Evolutionary conservation across 2,329 filamentous ascomycete genomes (phyloP), one percentile per base, ranked within the genome.

Genomic region (Ophiostoma angusticollis): DNA sequence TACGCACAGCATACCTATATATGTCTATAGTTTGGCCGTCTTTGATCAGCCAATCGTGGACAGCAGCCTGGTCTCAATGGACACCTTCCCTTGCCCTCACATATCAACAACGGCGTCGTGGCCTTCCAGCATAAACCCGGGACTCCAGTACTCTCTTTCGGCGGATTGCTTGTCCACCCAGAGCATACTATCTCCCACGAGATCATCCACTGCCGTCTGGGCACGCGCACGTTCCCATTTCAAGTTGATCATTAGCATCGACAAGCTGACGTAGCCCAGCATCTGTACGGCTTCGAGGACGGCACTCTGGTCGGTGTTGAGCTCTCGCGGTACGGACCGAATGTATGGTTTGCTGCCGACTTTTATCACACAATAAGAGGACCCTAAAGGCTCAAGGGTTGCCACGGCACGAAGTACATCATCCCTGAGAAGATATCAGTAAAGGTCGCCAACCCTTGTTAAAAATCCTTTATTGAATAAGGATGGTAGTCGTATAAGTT

Each of bases 131-230:
- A 87, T 84, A 45, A 82, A 84, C 0, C 79, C 77, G 1, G 84
- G 84, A 43, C 77, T 84, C 91, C 91, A 98, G 52, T 95, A 98
- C 59, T 96, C 87, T 58, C 79, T 86, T 62, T 96, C 89, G 8
- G 73, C 68, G 9, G 63, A 78, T 61, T 95, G 86, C 48, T 74
- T 76, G 59, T 98, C 91, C 6, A 96, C 77, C 91, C 91, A 98
- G 12, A 98, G 74, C 65, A 98, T 74, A 37, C 86, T 85, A 52
- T 93, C 85, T 0, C 80, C 78, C 37, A 96, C 68, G 24, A 98
- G 63, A 58, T 98, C 91, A 45, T 95, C 85, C 37, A 96, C 72
- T 2, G 89, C 86, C 0, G 91, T 94, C 55, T 81, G 72, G n/a
- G 85, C 83, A 47, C 91, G 70, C 6, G 86, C 82, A 31, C 74